A percentile compares a stretch with the other conserved stretches of the same genome.
phyloP scores from a whole-genome alignment of 257 asterid genomes.

The Solanum ossicruentum region DNA sequence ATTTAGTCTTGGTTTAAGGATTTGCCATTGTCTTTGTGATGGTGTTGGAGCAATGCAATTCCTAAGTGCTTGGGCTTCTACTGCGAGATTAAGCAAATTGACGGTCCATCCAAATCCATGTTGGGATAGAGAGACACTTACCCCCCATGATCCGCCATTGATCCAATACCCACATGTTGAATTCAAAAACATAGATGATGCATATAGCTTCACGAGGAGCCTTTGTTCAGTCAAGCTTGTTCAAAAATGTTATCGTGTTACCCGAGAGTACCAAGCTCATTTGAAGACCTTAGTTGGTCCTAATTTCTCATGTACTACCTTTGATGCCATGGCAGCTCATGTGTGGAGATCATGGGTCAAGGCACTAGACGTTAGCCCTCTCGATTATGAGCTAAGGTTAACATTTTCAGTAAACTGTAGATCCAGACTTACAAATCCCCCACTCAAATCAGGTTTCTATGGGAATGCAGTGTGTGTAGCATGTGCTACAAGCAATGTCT shows the following conservation, averaged over 20 bases:
- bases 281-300: conserved; percentile 37
- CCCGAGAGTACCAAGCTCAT: conserved; percentile 36
- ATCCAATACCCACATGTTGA: conserved; percentile 47
- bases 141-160: conserved; percentile 49
- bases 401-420: conserved; percentile 80
- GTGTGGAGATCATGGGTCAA: conserved; percentile 83
- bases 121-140: conserved; percentile 68
- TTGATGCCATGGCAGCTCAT: conserved; percentile 84
- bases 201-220: conserved; percentile 32
- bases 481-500: conserved; percentile 47
- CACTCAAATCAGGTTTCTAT: conserved; percentile 54
- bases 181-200: conserved; percentile 42
- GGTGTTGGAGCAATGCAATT: conserved; percentile 95
- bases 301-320: conserved; percentile 34
- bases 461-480: conserved; percentile 82
- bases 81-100: conserved; percentile 42
- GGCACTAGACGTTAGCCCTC: conserved; percentile 48
- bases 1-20: conserved; percentile 65
- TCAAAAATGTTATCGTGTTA: conserved; percentile 60
- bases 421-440: conserved; percentile 37
- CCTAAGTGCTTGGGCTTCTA: conserved; percentile 65
- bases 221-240: conserved; percentile 49
- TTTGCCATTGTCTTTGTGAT: conserved; percentile 83
- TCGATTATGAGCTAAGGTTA: conserved; percentile 49
- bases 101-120: conserved; percentile 37